Conservation (phyloP, 1,284 basidiomycete species). For the Sutorius eximius region DNA sequence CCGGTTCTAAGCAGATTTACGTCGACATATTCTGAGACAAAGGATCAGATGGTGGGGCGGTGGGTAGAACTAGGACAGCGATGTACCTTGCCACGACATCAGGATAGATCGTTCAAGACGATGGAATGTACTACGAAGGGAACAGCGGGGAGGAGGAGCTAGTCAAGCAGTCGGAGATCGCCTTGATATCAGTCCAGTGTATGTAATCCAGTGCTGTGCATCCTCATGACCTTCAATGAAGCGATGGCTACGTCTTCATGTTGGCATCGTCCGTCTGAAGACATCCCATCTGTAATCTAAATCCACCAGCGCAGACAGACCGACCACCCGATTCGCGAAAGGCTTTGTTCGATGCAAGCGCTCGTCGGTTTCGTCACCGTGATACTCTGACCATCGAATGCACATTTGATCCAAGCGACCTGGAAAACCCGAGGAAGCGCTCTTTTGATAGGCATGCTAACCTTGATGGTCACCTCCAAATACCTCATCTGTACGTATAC, state of each 20-base stretch:
- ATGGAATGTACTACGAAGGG: neutral
- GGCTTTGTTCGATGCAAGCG: neutral
- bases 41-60: neutral
- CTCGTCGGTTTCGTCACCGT: neutral
- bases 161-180: slow-evolving; percentile 23
- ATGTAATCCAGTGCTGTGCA: slow-evolving; percentile 30
- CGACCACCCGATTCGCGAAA: neutral
- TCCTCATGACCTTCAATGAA: neutral
- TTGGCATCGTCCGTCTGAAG: neutral
- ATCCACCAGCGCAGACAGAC: neutral
- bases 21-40: slow-evolving; percentile 79
- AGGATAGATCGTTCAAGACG: slow-evolving; percentile 8
- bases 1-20: slow-evolving; percentile 77
- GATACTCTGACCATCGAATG: neutral
- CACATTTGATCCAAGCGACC: neutral
- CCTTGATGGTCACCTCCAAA: too few relatives aligned
- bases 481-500: neutral
- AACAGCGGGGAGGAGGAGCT: neutral
- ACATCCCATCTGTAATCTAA: neutral
- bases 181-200: slow-evolving; percentile 32
- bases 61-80: neutral
- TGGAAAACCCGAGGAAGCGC: neutral
- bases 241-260: neutral
- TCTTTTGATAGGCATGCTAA: neutral
- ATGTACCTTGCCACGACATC: slow-evolving; percentile 36